These are phyloP conservation scores for Rhizomucor pusillus DNA, from an alignment of 371 early-diverging fungal species.

Conservation along the genomic window DNA sequence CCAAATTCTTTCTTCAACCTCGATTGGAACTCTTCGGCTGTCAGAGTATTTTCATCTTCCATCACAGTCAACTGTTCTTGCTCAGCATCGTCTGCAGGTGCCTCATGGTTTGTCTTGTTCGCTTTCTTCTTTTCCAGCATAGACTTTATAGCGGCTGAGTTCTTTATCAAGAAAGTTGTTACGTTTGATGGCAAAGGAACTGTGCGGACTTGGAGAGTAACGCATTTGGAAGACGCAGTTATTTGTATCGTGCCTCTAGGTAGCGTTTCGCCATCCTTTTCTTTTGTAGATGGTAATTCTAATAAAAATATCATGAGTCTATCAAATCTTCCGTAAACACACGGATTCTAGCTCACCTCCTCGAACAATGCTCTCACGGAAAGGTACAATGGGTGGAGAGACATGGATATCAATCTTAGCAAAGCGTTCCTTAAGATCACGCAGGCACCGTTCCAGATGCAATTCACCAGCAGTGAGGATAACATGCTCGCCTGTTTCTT, in stretches of 20 bases:
- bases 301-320: background rate
- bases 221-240: conserved; percentile 52
- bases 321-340: background rate
- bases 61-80: conserved; percentile 5
- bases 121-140: conserved; percentile 54
- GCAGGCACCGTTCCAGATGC: conserved; percentile 93
- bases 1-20: conserved; percentile 42
- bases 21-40: conserved; percentile 33
- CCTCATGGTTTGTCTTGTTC: conserved; percentile 16
- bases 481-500: conserved; percentile 96
- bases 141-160: conserved; percentile 61
- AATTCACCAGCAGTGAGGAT: conserved; percentile 95
- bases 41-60: conserved; percentile 17
- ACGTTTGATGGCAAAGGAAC: conserved; percentile 80
- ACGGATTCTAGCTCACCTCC: conserved; percentile 9
- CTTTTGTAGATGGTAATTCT: conserved; percentile 40
- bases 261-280: conserved; percentile 40
- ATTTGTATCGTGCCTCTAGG: conserved; percentile 61
- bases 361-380: conserved; percentile 86
- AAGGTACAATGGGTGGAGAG: conserved; percentile 96
- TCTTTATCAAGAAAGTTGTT: conserved; percentile 55
- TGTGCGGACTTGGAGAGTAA: conserved; percentile 71
- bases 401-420: conserved; percentile 92
- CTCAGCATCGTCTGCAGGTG: conserved; percentile 21
- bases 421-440: conserved; percentile 91